Evolutionary conservation across 108 stramenopile genomes (phyloP).

Genomic region (Epithemia pelagica): DNA sequence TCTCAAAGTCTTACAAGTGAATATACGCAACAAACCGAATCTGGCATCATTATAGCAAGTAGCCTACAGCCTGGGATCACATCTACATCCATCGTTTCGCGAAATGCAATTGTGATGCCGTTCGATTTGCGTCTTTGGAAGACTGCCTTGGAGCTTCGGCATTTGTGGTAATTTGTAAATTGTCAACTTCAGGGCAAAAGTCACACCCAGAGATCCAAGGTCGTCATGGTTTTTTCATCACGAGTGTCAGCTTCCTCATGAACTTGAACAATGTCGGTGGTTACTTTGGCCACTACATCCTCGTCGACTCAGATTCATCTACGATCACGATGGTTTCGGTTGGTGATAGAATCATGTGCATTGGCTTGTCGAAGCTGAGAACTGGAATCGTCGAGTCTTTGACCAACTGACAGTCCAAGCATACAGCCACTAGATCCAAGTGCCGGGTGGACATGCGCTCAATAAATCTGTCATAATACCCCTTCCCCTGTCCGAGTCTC

Average conservation of each 20-base stretch:
- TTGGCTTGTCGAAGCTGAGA: slow-evolving; percentile 49
- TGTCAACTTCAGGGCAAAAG: too few relatives aligned
- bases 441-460: slow-evolving; percentile 31
- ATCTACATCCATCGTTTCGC: too few relatives aligned
- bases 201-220: too few relatives aligned
- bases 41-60: slow-evolving; percentile 27
- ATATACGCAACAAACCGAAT: slow-evolving; percentile 18
- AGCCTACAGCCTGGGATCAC: slow-evolving; percentile 1
- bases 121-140: slow-evolving; percentile 39
- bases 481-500: slow-evolving; percentile 85
- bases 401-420: slow-evolving; percentile 51
- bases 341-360: slow-evolving; percentile 65
- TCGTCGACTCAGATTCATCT: too few relatives aligned
- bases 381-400: slow-evolving; percentile 41
- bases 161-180: not conserved
- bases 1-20: not conserved
- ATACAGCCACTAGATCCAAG: slow-evolving; percentile 55
- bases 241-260: too few relatives aligned
- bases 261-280: too few relatives aligned
- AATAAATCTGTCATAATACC: slow-evolving; percentile 89
- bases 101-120: slow-evolving; percentile 37
- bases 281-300: too few relatives aligned
- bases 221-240: too few relatives aligned
- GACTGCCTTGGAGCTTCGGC: slow-evolving; percentile 16
- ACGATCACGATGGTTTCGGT: slow-evolving; percentile 18